phyloP scores from a whole-genome alignment of 306 rosid species.

The Inga oerstediana region DNA sequence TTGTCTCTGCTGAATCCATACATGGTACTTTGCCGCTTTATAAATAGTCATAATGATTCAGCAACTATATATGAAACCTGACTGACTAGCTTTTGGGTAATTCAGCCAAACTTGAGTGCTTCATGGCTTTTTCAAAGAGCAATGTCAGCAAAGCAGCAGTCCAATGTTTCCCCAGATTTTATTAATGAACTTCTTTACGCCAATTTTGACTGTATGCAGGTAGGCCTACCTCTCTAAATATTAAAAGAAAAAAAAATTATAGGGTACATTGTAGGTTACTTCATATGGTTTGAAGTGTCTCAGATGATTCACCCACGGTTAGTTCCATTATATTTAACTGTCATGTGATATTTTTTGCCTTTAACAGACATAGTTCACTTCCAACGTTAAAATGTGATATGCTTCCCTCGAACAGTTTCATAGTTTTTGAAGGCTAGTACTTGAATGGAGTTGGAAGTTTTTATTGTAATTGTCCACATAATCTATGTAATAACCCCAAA shows the following conservation, averaged over 20 bases:
- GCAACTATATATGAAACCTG: conserved; percentile 29
- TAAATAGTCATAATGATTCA: conserved; percentile 3
- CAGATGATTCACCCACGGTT: background rate
- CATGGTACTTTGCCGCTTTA: conserved; percentile 61
- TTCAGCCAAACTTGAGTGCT: conserved; percentile 93
- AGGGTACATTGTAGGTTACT: background rate
- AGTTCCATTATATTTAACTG: background rate
- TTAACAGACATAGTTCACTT: background rate
- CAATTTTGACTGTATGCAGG: conserved; percentile 88
- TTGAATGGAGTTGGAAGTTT: background rate
- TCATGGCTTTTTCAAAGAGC: conserved; percentile 99
- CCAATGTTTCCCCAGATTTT: conserved; percentile 75
- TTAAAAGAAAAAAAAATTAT: background rate
- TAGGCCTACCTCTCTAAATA: conserved; percentile 28
- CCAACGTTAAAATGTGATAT: background rate
- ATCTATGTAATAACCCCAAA: background rate
- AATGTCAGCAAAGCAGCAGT: conserved; percentile 80
- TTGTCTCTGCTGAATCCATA: conserved; percentile 89
- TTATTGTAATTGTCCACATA: background rate
- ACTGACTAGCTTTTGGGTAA: conserved; percentile 33
- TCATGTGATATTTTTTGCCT: background rate
- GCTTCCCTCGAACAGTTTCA: background rate
- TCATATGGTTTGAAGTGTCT: background rate
- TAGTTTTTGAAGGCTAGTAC: background rate
- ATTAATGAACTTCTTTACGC: conserved; percentile 84